Evolutionary conservation across 306 rosid species (phyloP).

Genomic region (Vigna radiata): DNA sequence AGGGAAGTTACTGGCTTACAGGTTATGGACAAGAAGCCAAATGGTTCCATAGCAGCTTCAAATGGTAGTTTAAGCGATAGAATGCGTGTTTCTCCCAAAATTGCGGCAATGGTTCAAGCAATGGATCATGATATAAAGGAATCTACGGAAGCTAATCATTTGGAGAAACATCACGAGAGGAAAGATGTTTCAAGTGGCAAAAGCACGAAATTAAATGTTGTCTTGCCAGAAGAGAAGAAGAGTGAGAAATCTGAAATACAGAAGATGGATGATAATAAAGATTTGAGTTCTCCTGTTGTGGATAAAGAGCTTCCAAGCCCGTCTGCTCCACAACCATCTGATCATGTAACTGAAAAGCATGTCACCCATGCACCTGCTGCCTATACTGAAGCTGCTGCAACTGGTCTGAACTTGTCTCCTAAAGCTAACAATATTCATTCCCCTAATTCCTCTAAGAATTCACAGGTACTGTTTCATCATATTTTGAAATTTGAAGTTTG

Average conservation of each 20-base stretch:
- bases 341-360: slow-evolving; percentile 60
- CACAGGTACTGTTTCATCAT: slow-evolving; percentile 51
- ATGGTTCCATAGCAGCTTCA: slow-evolving; percentile 45
- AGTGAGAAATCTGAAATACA: slow-evolving; percentile 58
- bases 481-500: slow-evolving; percentile 13
- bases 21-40: slow-evolving; percentile 60
- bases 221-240: slow-evolving; percentile 50
- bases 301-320: slow-evolving; percentile 55
- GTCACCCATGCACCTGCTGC: slow-evolving; percentile 45
- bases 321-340: slow-evolving; percentile 62
- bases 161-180: slow-evolving; percentile 55
- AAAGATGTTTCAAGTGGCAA: slow-evolving; percentile 60
- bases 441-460: slow-evolving; percentile 62
- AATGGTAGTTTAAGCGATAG: slow-evolving; percentile 61
- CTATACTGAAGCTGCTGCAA: slow-evolving; percentile 55
- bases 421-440: slow-evolving; percentile 52
- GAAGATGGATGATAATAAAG: slow-evolving; percentile 50
- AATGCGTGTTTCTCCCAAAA: slow-evolving; percentile 67
- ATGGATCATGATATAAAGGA: slow-evolving; percentile 73
- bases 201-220: slow-evolving; percentile 53
- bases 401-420: slow-evolving; percentile 49
- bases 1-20: slow-evolving; percentile 76
- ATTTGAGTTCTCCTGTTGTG: slow-evolving; percentile 51
- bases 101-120: slow-evolving; percentile 62
- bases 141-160: slow-evolving; percentile 53